Conservation (phyloP, 1,284 basidiomycete species). For the Porogramme epimiltina region DNA sequence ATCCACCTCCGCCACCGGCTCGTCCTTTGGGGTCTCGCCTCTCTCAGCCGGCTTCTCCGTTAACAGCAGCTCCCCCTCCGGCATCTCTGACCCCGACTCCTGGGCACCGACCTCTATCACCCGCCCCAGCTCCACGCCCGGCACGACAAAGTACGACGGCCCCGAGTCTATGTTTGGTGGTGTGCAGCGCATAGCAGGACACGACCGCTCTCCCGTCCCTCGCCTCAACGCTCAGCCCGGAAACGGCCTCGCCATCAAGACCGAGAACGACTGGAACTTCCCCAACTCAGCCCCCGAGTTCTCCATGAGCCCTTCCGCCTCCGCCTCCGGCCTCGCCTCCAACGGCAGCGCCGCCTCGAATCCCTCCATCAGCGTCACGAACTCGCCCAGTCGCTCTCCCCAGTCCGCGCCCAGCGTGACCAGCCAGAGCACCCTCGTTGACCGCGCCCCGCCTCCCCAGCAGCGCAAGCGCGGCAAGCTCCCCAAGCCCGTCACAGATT, state of each 20-base stretch:
- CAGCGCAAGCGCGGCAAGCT: slow-evolving; percentile 84
- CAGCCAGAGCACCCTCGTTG: slow-evolving; percentile 58
- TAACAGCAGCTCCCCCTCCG: slow-evolving; percentile 30
- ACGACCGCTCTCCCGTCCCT: slow-evolving; percentile 53
- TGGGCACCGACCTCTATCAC: slow-evolving; percentile 43
- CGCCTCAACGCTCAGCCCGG: slow-evolving; percentile 23
- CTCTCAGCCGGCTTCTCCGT: slow-evolving; percentile 30
- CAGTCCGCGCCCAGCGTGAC: slow-evolving; percentile 50
- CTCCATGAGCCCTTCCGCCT: slow-evolving; percentile 34
- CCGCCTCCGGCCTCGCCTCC: slow-evolving; percentile 41
- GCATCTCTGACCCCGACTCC: slow-evolving; percentile 40
- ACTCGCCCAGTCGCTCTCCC: slow-evolving; percentile 45
- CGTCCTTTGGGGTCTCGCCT: slow-evolving; percentile 43
- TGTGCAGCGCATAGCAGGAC: slow-evolving; percentile 69
- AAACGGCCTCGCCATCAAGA: slow-evolving; percentile 29
- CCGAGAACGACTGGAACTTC: slow-evolving; percentile 48
- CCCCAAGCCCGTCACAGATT: slow-evolving; percentile 88
- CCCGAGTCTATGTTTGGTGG: slow-evolving; percentile 62
- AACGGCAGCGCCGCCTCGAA: slow-evolving; percentile 28
- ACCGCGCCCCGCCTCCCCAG: slow-evolving; percentile 46
- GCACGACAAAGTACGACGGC: slow-evolving; percentile 66
- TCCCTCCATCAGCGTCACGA: slow-evolving; percentile 33
- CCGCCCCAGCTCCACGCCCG: slow-evolving; percentile 49
- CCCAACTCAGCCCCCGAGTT: slow-evolving; percentile 42
- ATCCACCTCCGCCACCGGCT: slow-evolving; percentile 28